Conservation (phyloP, 139 green algal species). For the Ulvella scutata region DNA sequence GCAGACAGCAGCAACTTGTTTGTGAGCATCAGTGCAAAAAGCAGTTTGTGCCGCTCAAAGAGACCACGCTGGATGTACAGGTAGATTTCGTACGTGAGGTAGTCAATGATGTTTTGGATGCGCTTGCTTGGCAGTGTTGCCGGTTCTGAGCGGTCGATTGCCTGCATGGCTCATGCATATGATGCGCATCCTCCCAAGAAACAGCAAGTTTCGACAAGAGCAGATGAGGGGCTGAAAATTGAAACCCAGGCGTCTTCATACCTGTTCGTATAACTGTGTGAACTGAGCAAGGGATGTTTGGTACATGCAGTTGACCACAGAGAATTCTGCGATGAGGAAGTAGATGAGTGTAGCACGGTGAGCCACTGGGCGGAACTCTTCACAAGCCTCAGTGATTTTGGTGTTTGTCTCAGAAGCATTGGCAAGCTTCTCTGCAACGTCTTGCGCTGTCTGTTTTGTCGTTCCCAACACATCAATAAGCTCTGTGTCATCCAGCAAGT, state of each 20-base stretch:
- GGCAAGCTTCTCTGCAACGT: constrained; percentile 75
- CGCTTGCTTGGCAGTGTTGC: constrained; percentile 80
- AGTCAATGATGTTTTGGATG: constrained; percentile 83
- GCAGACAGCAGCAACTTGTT: constrained; percentile 59
- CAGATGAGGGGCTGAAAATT: background rate
- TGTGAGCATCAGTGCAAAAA: constrained; percentile 87
- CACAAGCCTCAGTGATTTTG: constrained; percentile 85
- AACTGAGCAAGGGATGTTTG: constrained; percentile 77
- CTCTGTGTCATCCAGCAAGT: constrained; percentile 92
- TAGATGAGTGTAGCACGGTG: constrained; percentile 81
- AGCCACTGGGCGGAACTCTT: constrained; percentile 86
- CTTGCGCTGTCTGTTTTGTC: constrained; percentile 81
- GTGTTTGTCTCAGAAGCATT: constrained; percentile 80
- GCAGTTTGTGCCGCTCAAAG: constrained; percentile 92
- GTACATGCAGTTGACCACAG: constrained; percentile 91
- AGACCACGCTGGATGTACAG: constrained; percentile 83
- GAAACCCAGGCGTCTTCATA: constrained; percentile 20
- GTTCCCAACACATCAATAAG: constrained; percentile 84
- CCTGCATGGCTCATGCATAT: too few relatives aligned
- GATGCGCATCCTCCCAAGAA: too few relatives aligned
- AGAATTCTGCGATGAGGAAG: constrained; percentile 88
- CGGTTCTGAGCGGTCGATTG: constrained; percentile 71
- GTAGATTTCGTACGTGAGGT: constrained; percentile 86
- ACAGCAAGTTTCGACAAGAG: constrained; percentile 19
- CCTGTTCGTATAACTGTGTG: constrained; percentile 45